Base-by-base conservation (phyloP, 441 rosid genomes). In the Bruguiera hainesii region DNA sequence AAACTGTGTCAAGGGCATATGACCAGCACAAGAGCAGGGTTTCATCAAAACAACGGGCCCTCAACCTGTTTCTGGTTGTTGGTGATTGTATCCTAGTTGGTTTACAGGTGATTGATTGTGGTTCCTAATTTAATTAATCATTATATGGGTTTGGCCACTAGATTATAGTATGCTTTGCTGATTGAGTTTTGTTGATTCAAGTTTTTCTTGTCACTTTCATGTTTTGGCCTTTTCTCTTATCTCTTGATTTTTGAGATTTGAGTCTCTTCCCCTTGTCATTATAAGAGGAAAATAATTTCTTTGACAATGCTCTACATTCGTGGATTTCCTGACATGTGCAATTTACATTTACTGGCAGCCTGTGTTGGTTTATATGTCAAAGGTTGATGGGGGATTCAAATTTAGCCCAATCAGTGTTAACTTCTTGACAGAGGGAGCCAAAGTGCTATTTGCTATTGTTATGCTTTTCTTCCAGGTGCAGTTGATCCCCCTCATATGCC, bases 61-160 rank as follows among this genome's bases (percentile, higher is more conserved):
- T 93, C 64, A 88, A 93, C 64, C 63, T 84, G 26, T 66, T 88
- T 25, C 78, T 93, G 80, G 97, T 93, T 53, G 87, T 79, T 69
- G 98, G 98, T 28, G 98, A 93, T 71, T 93, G 98, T 75, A 72
- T 90, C 66, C 74, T 93, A 11, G 99, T 93, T 63, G 98, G 98
- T 81, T 61, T 93, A 49, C 97, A 90, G 96, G 98, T 92, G 70
- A 70, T 58, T 75, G 51, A 31, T 59, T 60, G 25, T 21, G 3
- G 10, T 46, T 74, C 65, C 60, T 63, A 60, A 35, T 25, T 30
- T 68, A 28, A 19, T 37, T 52, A 37, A 10, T 7, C 20, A 31
- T 46, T 46, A 53, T 48, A 58, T 19, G 39, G 23, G 11, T 13
- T 48, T 39, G 48, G 8, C 46, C 28, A 26, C 58, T 59, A 11